Evolutionary conservation across 345 rosid genomes (phyloP).

Genomic region (Populus simonii): DNA sequence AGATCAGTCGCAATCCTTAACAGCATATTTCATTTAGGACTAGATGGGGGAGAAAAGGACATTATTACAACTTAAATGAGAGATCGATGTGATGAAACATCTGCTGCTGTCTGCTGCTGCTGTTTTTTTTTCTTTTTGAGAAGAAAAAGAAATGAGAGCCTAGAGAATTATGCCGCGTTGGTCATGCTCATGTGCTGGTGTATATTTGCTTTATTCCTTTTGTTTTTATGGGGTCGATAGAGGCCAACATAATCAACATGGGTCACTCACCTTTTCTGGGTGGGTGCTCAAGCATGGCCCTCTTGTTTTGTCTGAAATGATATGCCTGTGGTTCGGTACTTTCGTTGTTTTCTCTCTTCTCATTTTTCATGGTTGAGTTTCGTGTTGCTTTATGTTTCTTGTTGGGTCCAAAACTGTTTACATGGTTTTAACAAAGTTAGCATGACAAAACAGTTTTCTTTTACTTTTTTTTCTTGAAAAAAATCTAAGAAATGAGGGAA

Average conservation of each 20-base stretch:
- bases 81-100: not conserved
- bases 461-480: not conserved
- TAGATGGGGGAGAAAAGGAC: not conserved
- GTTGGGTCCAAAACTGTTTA: not conserved
- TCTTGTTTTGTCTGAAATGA: constrained; percentile 33
- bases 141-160: not conserved
- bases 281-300: constrained; percentile 25
- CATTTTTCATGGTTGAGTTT: not conserved
- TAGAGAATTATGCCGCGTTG: not conserved
- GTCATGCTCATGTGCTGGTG: constrained; percentile 19
- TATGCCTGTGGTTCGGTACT: not conserved
- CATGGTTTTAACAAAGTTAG: not conserved
- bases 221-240: constrained; percentile 34
- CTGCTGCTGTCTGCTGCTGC: no score
- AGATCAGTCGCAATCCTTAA: no score
- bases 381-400: not conserved
- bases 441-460: not conserved
- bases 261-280: constrained; percentile 9
- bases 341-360: not conserved
- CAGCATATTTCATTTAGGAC: not conserved
- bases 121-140: not conserved
- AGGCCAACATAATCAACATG: constrained; percentile 11
- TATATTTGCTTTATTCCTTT: constrained; percentile 33
- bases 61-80: not conserved
- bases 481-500: no score